Base-by-base conservation (phyloP, 805 yeast genomes). In the Blastobotrys chiropterorum region DNA sequence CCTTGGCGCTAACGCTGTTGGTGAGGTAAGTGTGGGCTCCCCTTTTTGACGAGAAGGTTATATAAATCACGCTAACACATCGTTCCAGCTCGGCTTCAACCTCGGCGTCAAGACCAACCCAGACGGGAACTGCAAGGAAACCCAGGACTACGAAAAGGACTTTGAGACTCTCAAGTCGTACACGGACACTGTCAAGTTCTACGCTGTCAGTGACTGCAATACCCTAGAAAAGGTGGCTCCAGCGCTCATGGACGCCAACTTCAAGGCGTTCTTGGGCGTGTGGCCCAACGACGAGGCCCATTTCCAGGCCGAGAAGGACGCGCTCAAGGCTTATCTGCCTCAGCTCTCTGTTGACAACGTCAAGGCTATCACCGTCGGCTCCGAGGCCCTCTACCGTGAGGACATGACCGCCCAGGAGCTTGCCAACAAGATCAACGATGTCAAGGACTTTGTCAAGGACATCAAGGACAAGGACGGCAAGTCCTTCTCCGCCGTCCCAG, bases 171-270 rank as follows among this genome's bases (percentile, higher is more conserved):
- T 92, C 60, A 71, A 79, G 49, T 60, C 73, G 46, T 80, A 86
- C 73, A 72, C 94, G 41, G 71, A 73, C 56, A 78, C 79, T 48
- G 80, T 92, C 61, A 87, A 90, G 71, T 86, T 92, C 39, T 92
- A 89, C 68, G 94, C 97, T 30, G 90, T 86, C 47, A 83, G 95
- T n/a, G 95, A 88, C 71, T 92, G 97, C 78, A 83, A 90, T 78
- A 86, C 97, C 53, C 77, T 92, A 65, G 80, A 85, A 72, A 75
- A 75, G 64, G 74, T 92, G 59, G 96, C 90, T 52, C 96, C 97
- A 46, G 96, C 88, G 56, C 89, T 87, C 50, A 90, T 84, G 65
- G 72, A 73, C 53, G 83, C 82, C 59, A 88, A 90, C 53, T 86
- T 90, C 78, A 76, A 81, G 62, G 68, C 86, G 44, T 80, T 88